phyloP scores from a whole-genome alignment of 495 filamentous ascomycete species.

The Hapsidospora chrysogenum region DNA sequence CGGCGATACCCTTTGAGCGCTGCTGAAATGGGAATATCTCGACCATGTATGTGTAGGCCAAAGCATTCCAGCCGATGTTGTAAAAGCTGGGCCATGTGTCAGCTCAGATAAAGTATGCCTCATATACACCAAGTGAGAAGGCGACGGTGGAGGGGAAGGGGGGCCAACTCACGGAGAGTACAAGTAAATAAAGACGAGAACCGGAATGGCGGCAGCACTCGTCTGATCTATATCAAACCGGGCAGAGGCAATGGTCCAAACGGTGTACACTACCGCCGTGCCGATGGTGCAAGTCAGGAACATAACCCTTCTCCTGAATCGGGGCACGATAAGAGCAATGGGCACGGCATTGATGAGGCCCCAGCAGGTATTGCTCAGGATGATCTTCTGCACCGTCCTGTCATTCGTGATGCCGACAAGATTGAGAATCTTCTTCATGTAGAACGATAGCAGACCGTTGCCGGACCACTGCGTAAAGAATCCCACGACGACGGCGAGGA shows the following conservation, averaged over 20 bases:
- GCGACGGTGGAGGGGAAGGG: background rate
- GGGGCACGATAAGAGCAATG: slow-evolving; percentile 44
- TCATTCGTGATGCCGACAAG: slow-evolving; percentile 37
- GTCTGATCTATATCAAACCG: too few relatives aligned
- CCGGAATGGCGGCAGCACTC: slow-evolving; percentile 27
- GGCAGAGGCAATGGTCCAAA: slow-evolving; percentile 35
- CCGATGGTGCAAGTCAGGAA: slow-evolving; percentile 41
- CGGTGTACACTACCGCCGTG: slow-evolving; percentile 40
- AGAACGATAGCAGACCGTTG: slow-evolving; percentile 52
- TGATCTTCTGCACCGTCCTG: slow-evolving; percentile 32
- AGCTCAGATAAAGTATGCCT: background rate
- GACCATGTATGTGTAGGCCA: slow-evolving; percentile 39
- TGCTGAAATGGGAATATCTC: slow-evolving; percentile 44
- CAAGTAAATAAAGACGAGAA: slow-evolving; percentile 42
- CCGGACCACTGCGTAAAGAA: slow-evolving; percentile 55
- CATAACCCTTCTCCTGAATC: slow-evolving; percentile 38
- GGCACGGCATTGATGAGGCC: slow-evolving; percentile 33
- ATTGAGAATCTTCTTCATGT: slow-evolving; percentile 37
- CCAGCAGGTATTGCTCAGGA: slow-evolving; percentile 32
- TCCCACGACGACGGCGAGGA: slow-evolving; percentile 38
- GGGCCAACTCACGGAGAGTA: slow-evolving; percentile 32
- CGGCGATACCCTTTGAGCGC: slow-evolving; percentile 39
- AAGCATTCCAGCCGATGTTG: slow-evolving; percentile 45
- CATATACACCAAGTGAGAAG: background rate
- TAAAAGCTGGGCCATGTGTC: slow-evolving; percentile 21